Evolutionary conservation across 1,284 basidiomycete species (phyloP).

Genomic region (Microbotryum violaceum): DNA sequence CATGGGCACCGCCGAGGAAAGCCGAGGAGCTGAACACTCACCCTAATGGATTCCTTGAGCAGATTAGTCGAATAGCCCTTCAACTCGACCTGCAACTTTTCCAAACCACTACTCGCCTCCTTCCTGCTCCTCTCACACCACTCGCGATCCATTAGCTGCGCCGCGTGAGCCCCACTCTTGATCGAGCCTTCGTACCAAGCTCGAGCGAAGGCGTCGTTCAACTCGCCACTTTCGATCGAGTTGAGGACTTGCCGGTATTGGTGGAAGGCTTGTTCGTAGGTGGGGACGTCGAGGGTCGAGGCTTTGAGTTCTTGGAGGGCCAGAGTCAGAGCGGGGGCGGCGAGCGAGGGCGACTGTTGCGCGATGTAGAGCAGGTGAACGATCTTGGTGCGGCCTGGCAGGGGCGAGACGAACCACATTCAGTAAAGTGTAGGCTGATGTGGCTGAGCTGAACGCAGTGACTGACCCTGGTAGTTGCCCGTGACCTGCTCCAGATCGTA

Average conservation of each 20-base stretch:
- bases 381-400: slow-evolving; percentile 57
- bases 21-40: slow-evolving; percentile 40
- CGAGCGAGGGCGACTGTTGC: slow-evolving; percentile 55
- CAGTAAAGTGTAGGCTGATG: too few relatives aligned
- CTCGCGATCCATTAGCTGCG: slow-evolving; percentile 46
- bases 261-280: slow-evolving; percentile 52
- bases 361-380: slow-evolving; percentile 62
- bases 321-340: slow-evolving; percentile 58
- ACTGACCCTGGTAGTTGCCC: slow-evolving; percentile 54
- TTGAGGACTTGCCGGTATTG: slow-evolving; percentile 50
- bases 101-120: slow-evolving; percentile 57
- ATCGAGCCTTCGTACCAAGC: slow-evolving; percentile 23
- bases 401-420: not conserved
- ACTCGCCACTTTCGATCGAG: slow-evolving; percentile 15
- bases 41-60: slow-evolving; percentile 89
- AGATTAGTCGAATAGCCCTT: slow-evolving; percentile 83
- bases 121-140: slow-evolving; percentile 60
- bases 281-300: slow-evolving; percentile 50
- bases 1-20: not conserved
- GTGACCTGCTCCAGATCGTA: slow-evolving; percentile 68
- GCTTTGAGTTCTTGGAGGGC: slow-evolving; percentile 56
- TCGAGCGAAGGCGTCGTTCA: slow-evolving; percentile 38
- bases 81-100: slow-evolving; percentile 74
- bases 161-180: slow-evolving; percentile 43
- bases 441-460: too few relatives aligned